Base-by-base conservation (phyloP, 106 monocot species). In the Dendrobium catenatum region DNA sequence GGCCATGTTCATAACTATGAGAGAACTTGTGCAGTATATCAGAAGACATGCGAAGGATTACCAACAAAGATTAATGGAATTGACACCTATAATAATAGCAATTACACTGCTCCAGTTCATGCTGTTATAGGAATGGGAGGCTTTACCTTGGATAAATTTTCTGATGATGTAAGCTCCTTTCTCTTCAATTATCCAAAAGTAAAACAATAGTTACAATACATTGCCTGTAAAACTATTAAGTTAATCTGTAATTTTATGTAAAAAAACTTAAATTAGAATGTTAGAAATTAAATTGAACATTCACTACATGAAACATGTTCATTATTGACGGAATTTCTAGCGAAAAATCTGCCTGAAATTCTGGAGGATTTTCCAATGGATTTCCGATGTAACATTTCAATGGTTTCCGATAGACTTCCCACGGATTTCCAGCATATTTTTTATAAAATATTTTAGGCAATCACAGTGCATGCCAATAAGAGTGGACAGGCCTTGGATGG, bases 1-100 rank as follows among this genome's bases (percentile, higher is more conserved):
- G 91, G 93, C 42, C 93, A 94, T 86, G 91, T 91, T 42, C 93
- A 94, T 80, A 94, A 91, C 49, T 91, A 91, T 17, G 94, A 94
- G 77, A 89, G 94, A 67, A 89, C 89, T 2, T 91, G 93, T 80
- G 89, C 89, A 1, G 86, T 94, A 49, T 94, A 84, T 64, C 42
- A 83, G 19, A 51, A 70, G 4, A 44, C 83, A 77, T 94, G 91
- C 61, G 85, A 79, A 88, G 86, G 73, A 70, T 79, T 86, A 76
- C 91, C 91, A 18, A 79, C 15, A 17, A 89, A 94, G 81, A 89
- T 84, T 55, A 76, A 58, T 79, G 91, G 94, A 16, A 31, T 89
- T 4, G 86, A 94, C 42, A 94, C 86, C 18, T 94, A 94, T 54
- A 16, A 88, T 47, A 86, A 84, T 41, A 84, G 27, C 49, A 88